Conservation (phyloP, 257 asterid species). For the Lavandula angustifolia region DNA sequence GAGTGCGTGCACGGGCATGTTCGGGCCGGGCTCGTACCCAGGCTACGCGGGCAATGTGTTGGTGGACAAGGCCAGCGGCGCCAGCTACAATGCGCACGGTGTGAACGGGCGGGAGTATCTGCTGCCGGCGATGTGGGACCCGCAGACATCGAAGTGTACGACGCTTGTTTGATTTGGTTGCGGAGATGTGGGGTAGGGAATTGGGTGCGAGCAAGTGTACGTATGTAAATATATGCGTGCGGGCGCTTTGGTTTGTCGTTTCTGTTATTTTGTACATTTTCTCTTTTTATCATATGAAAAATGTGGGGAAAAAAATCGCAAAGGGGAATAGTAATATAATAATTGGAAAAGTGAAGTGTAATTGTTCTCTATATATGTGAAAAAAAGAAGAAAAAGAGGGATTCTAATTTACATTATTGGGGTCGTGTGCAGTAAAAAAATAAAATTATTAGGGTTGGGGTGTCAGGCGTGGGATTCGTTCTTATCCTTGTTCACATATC, state of each 20-base stretch:
- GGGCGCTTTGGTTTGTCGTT: conserved; percentile 15
- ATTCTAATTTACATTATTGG: too few relatives aligned
- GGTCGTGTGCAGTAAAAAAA: too few relatives aligned
- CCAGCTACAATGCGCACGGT: conserved; percentile 74
- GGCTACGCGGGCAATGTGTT: conserved; percentile 59
- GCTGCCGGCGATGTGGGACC: conserved; percentile 91
- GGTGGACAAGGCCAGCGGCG: conserved; percentile 57
- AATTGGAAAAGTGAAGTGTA: neutral
- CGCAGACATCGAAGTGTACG: conserved; percentile 56
- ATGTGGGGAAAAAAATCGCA: conserved; percentile 22
- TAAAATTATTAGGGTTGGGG: too few relatives aligned
- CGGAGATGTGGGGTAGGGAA: neutral
- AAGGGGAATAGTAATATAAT: conserved; percentile 1
- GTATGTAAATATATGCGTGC: conserved; percentile 38
- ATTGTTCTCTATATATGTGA: neutral
- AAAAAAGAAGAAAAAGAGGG: neutral
- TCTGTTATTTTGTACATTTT: conserved; percentile 12
- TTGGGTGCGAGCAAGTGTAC: conserved; percentile 31
- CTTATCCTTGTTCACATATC: too few relatives aligned
- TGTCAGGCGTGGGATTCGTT: too few relatives aligned
- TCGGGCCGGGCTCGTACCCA: conserved; percentile 79
- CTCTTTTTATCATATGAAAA: conserved; percentile 26
- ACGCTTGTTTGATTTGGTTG: conserved; percentile 48
- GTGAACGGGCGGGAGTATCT: conserved; percentile 55
- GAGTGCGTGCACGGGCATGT: conserved; percentile 66